A percentile compares a stretch with the other conserved stretches of the same genome.
Evolutionary conservation across 352 stramenopile genomes (phyloP).

Genomic region (Globisporangium lucens): DNA sequence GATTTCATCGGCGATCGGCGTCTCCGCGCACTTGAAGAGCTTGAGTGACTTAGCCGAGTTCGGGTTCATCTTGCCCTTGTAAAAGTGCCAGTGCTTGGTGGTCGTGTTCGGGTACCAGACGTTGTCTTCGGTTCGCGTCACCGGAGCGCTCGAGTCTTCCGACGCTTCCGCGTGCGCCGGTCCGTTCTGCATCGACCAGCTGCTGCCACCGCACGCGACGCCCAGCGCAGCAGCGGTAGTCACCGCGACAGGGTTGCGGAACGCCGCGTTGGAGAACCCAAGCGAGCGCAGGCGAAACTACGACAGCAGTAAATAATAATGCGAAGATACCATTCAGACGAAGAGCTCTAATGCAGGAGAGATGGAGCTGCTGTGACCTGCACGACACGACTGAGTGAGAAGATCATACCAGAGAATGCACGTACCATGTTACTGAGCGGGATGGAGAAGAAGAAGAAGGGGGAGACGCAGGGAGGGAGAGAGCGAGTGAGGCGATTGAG

Average conservation of each 20-base stretch:
- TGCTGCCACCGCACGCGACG: conserved; percentile 27
- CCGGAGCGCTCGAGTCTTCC: conserved; percentile 7
- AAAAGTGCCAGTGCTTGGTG: conserved; percentile 88
- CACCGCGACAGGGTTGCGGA: conserved; percentile 25
- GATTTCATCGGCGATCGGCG: conserved; percentile 84
- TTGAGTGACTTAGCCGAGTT: conserved; percentile 81
- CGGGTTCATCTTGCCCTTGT: conserved; percentile 84
- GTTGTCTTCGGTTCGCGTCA: conserved; percentile 26
- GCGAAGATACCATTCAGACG: background rate
- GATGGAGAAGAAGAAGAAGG: background rate
- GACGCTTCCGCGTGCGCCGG: conserved; percentile 13
- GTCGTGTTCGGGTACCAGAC: conserved; percentile 78
- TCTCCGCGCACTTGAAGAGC: conserved; percentile 88
- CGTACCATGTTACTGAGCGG: background rate
- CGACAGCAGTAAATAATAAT: background rate
- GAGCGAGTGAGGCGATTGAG: background rate
- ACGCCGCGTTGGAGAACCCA: conserved; percentile 7
- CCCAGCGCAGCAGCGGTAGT: conserved; percentile 35
- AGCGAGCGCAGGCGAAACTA: conserved; percentile 15
- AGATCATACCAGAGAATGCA: background rate
- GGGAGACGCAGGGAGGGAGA: no score
- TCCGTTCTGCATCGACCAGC: conserved; percentile 16
- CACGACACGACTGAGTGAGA: background rate
- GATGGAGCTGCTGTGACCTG: background rate
- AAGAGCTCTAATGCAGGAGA: background rate